phyloP scores from a whole-genome alignment of 768 basidiomycete species.

The Mycena albidolilacea region DNA sequence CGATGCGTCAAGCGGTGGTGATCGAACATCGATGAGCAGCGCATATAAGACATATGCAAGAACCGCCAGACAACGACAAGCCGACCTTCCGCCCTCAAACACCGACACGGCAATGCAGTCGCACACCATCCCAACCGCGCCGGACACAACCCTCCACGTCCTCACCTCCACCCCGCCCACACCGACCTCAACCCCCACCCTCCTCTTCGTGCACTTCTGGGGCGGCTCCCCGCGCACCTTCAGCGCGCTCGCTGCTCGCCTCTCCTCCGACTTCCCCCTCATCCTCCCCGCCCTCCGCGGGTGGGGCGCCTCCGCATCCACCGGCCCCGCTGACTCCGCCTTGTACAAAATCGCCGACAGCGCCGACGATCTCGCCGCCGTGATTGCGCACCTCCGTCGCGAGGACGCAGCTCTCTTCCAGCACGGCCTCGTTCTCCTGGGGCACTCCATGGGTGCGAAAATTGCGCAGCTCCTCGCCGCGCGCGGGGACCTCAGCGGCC shows the following conservation, averaged over 20 bases:
- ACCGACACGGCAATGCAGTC: not conserved
- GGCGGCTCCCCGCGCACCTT: slow-evolving; percentile 30
- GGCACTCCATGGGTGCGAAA: slow-evolving; percentile 37
- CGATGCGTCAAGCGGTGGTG: not conserved
- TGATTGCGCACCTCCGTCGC: slow-evolving; percentile 16
- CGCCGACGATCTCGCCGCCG: slow-evolving; percentile 26
- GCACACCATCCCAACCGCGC: slow-evolving; percentile 20
- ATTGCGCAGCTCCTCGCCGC: slow-evolving; percentile 32
- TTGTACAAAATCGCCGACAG: slow-evolving; percentile 25
- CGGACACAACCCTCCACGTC: slow-evolving; percentile 15
- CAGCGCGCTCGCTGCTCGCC: slow-evolving; percentile 14
- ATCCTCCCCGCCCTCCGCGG: slow-evolving; percentile 20
- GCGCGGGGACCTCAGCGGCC: slow-evolving; percentile 18
- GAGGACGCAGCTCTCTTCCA: slow-evolving; percentile 15
- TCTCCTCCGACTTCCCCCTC: slow-evolving; percentile 24
- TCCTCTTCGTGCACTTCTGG: slow-evolving; percentile 37
- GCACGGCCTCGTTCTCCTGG: slow-evolving; percentile 25
- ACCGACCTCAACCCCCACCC: slow-evolving; percentile 2
- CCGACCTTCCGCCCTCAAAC: not conserved
- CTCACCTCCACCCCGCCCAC: slow-evolving; percentile 14
- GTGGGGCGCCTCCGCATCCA: slow-evolving; percentile 26
- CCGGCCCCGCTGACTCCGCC: slow-evolving; percentile 10
- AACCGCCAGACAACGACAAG: not conserved
- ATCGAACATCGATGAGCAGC: not conserved
- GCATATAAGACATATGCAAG: not conserved